Evolutionary conservation across 2,329 filamentous ascomycete species (phyloP).

Genomic region (Alternaria sp.): DNA sequence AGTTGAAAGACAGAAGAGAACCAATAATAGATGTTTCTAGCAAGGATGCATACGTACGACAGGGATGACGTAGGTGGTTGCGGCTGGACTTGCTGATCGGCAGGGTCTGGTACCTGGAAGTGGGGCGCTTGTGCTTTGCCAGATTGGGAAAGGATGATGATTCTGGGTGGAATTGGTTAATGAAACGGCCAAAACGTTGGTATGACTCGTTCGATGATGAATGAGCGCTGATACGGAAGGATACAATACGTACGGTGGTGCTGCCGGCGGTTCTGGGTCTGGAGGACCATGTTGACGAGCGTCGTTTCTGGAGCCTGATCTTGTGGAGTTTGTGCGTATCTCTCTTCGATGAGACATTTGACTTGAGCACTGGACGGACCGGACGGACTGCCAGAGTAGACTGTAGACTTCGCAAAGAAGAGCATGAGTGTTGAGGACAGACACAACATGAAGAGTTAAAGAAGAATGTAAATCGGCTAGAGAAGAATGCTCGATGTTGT

Average conservation of each 20-base stretch:
- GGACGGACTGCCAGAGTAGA: conserved; percentile 2
- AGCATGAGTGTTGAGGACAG: not conserved
- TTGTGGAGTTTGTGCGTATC: not conserved
- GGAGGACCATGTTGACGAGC: conserved; percentile 12
- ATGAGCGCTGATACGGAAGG: not conserved
- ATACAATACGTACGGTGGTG: conserved; percentile 38
- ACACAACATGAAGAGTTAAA: not conserved
- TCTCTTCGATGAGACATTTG: not conserved
- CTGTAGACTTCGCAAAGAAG: conserved; percentile 3
- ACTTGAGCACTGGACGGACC: not conserved
- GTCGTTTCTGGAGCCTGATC: not conserved
- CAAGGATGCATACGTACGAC: conserved; percentile 30
- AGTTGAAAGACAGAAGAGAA: conserved; percentile 7
- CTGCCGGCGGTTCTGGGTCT: conserved; percentile 36
- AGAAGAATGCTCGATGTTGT: conserved; percentile 2
- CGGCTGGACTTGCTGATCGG: conserved; percentile 23
- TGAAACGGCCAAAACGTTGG: conserved; percentile 2
- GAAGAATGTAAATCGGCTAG: conserved; percentile 1
- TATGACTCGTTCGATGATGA: not conserved
- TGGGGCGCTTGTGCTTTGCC: conserved; percentile 25
- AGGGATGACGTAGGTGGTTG: conserved; percentile 34
- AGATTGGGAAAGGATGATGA: conserved; percentile 39
- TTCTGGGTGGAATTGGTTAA: conserved; percentile 22
- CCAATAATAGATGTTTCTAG: conserved; percentile 14
- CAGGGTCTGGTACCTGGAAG: conserved; percentile 33